Evolutionary conservation across 441 rosid genomes (phyloP), one percentile per base, ranked within the genome.

Genomic region (Daphne laureola): DNA sequence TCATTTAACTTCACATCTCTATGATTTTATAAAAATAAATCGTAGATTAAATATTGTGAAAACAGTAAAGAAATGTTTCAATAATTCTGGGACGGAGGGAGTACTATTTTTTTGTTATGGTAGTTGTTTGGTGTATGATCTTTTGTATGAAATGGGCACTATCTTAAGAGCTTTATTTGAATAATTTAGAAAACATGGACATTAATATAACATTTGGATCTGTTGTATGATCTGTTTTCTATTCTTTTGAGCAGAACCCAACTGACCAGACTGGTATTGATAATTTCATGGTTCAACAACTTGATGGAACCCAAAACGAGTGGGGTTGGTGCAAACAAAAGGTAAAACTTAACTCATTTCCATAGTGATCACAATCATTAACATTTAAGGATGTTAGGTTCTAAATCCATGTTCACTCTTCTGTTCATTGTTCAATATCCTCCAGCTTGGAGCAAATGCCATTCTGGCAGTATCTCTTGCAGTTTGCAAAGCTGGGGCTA

Each of bases 271-370:
- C 73, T 59, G 93, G 71, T 43, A 77, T 90, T 64, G 99, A 93
- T 51, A 83, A 80, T 61, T 74, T 63, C 68, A 87, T 93, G 97
- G 99, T 93, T 61, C 96, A 90, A 56, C 80, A 87, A 61, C 96
- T 90, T 46, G 99, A 93, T 58, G 97, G 96, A 61, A 93, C 97
- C 46, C 81, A 78, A 12, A 93, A 90, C 11, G 99, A 90, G 71
- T 93, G 99, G 97, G 99, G 97, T 23, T 93, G 99, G 99, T 93
- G 99, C 82, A 93, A 93, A 58, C 96, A 90, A 59, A 93, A 93
- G 97, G 99, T 93, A 60, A 60, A 14, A 21, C 12, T 25, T 54
- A 9, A 14, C 14, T 2, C 2, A 18, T 31, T 16, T 17, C 25
- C 23, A 23, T 35, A 3, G 14, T 13, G 17, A 13, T 23, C 44